Evolutionary conservation across 495 filamentous ascomycete genomes (phyloP).

Genomic region (Delitschia confertaspora): DNA sequence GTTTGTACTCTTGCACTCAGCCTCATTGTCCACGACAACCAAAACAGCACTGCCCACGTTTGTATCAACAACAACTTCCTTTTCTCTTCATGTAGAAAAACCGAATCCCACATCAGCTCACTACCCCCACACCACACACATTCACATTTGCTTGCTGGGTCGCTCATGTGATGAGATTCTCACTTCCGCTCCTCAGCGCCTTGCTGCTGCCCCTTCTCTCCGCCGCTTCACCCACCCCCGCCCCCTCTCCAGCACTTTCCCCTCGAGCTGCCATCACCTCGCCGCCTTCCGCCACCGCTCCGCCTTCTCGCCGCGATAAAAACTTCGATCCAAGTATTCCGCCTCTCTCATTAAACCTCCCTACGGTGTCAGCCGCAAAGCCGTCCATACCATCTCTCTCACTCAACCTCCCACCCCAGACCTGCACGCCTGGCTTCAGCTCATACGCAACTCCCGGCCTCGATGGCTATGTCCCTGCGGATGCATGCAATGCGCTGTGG

Average conservation of each 20-base stretch:
- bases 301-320: neutral
- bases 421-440: neutral
- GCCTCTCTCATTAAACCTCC: neutral
- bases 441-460: neutral
- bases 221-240: neutral
- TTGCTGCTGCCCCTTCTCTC: neutral
- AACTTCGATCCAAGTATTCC: neutral
- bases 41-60: neutral
- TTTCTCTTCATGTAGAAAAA: neutral
- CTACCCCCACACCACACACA: neutral
- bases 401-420: neutral
- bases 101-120: neutral
- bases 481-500: constrained; percentile 25
- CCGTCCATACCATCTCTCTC: neutral
- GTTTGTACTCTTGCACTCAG: constrained; percentile 1
- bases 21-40: neutral
- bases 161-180: neutral
- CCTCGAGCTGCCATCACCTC: neutral
- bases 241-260: neutral
- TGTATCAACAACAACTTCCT: neutral
- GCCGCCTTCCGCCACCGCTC: neutral
- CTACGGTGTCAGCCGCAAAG: neutral
- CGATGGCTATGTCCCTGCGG: constrained; percentile 23
- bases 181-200: neutral
- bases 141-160: neutral